Evolutionary conservation across 2,329 filamentous ascomycete species (phyloP).

Genomic region (Fusarium palustre): DNA sequence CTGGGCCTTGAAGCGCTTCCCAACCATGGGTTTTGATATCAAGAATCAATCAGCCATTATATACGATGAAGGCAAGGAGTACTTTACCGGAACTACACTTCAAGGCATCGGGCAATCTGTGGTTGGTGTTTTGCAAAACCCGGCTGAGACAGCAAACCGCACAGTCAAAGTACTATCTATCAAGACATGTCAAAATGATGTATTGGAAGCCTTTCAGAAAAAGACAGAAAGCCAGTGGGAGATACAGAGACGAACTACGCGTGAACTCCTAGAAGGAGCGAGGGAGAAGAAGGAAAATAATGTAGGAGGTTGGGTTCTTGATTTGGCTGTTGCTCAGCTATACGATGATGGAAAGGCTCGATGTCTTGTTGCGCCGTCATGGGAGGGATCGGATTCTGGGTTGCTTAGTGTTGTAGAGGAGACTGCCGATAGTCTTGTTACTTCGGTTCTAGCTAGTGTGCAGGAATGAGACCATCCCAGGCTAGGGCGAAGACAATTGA

Average conservation of each 20-base stretch:
- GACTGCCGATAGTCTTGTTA: slow-evolving; percentile 2
- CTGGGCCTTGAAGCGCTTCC: slow-evolving; percentile 34
- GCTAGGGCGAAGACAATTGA: background rate
- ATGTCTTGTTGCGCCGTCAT: slow-evolving; percentile 14
- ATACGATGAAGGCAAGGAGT: slow-evolving; percentile 26
- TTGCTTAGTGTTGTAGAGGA: slow-evolving; percentile 11
- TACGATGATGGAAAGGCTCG: slow-evolving; percentile 11
- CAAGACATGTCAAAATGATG: slow-evolving; percentile 29
- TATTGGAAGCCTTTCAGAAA: slow-evolving; percentile 16
- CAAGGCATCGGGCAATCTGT: slow-evolving; percentile 33
- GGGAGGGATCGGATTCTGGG: slow-evolving; percentile 28
- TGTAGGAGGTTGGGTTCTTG: slow-evolving; percentile 25
- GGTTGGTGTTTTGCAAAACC: slow-evolving; percentile 23
- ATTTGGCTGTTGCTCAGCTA: slow-evolving; percentile 30
- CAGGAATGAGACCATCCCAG: background rate
- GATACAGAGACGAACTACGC: slow-evolving; percentile 2
- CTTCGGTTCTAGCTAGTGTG: background rate
- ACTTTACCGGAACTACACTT: slow-evolving; percentile 27
- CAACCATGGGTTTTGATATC: slow-evolving; percentile 30
- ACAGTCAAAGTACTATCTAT: slow-evolving; percentile 29
- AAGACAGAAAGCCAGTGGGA: slow-evolving; percentile 12
- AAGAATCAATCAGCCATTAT: slow-evolving; percentile 5
- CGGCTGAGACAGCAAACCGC: slow-evolving; percentile 23
- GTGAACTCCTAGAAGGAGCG: slow-evolving; percentile 19
- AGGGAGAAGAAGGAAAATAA: slow-evolving; percentile 12